A percentile compares a stretch with the other conserved stretches of the same genome.
Conservation (phyloP, 2,329 filamentous ascomycete genomes). For the Chrysoporthe deuterocubensis region DNA sequence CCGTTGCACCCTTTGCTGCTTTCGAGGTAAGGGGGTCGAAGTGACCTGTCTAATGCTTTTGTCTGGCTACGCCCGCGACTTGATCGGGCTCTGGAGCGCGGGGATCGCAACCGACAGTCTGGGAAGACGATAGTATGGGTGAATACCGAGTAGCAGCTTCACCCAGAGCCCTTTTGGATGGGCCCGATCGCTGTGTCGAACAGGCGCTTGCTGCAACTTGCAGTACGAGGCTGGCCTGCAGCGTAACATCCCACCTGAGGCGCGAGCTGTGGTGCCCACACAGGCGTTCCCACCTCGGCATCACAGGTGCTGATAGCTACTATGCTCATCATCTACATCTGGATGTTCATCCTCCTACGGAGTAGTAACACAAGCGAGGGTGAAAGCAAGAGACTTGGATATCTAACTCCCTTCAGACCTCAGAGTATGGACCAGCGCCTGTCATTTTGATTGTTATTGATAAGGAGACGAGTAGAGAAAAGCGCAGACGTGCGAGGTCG, state of each 20-base stretch:
- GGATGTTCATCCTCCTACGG: conserved; percentile 4
- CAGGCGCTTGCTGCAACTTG: conserved; percentile 1
- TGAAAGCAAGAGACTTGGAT: not conserved
- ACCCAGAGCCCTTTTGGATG: not conserved
- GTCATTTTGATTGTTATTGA: not conserved
- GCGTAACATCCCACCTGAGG: conserved; percentile 20
- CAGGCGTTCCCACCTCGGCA: not conserved
- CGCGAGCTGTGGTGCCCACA: conserved; percentile 6
- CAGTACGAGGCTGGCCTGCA: conserved; percentile 2
- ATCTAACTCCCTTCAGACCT: not conserved
- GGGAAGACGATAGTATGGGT: not conserved
- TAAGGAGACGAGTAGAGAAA: not conserved
- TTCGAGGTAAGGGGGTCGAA: not conserved
- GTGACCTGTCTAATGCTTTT: not conserved
- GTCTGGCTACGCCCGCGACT: not conserved
- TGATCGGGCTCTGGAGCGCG: not conserved
- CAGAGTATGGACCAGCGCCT: not conserved
- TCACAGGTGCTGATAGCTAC: conserved; percentile 12
- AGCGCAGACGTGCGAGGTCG: not conserved
- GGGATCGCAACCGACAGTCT: not conserved
- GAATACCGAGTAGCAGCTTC: not conserved
- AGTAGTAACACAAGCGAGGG: not conserved
- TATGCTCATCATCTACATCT: not conserved
- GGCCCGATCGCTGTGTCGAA: not conserved
- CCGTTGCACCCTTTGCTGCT: not conserved